Evolutionary conservation across 2,329 filamentous ascomycete species (phyloP), one percentile per base, ranked within the genome.

Genomic region (Cordyceps fumosorosea): DNA sequence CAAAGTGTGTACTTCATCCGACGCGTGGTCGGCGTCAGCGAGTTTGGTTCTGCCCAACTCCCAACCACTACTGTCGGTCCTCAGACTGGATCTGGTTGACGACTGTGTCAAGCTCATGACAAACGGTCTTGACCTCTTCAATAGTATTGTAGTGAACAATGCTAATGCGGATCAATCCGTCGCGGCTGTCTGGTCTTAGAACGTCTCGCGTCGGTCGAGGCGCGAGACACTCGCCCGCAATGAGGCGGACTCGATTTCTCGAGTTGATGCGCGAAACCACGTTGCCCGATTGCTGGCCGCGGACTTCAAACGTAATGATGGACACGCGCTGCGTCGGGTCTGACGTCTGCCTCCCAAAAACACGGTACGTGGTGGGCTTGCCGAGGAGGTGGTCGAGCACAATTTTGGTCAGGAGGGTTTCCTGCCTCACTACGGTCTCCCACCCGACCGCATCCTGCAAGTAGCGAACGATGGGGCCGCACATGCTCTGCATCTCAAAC

Each of bases 401-500:
- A 16, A 52, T 52, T 18, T 22, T 14, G 54, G 42, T 48, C 18
- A 42, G 11, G 40, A 47, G 24, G 18, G 53, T 37, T 51, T 63
- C 62, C 37, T 60, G 56, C 32, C 20, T 16, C 51, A 55, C 32
- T 16, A 60, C 44, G 1, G 50, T 48, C 6, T 63, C 50, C 62
- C 62, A 63, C 3, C 62, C 56, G 11, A 55, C 52, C 42, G 50
- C 8, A 18, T 52, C 34, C 26, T 20, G 45, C 12, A 89, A 78
- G 66, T 90, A 91, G 1, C 76, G 71, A 1, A 82, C 73, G 1
- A 90, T 81, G 1, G 77, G 69, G 0, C 87, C 85, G 3, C 50
- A 52, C 20, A 91, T 78, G 0, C 80, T 77, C 52, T 84, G 80
- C 0, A 84, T 80, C 34, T 52, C 50, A 37, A 52, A 52, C 10